A percentile compares a stretch with the other conserved stretches of the same genome.
phyloP scores from a whole-genome alignment of 345 rosid genomes.

The Rhodomyrtus tomentosa region DNA sequence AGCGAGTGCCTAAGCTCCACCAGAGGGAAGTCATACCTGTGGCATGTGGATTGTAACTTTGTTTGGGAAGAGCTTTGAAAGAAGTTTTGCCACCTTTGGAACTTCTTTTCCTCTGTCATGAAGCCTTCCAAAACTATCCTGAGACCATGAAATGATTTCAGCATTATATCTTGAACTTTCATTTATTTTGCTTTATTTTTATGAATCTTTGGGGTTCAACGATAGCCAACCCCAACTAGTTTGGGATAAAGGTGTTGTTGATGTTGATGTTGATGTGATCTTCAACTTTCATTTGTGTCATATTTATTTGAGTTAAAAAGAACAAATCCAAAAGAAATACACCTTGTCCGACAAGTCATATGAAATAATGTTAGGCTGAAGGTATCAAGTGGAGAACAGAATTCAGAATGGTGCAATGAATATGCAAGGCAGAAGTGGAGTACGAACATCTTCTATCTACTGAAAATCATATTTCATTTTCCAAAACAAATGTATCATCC shows the following conservation, averaged over 20 bases:
- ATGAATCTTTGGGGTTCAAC: too few species aligned
- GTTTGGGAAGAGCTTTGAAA: conserved; percentile 74
- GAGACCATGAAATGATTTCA: conserved; percentile 14
- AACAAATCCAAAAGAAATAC: not conserved
- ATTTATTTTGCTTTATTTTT: too few species aligned
- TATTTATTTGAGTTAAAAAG: not conserved
- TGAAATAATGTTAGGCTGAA: not conserved
- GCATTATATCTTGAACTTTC: not conserved
- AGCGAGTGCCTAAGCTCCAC: not conserved
- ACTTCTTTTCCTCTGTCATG: conserved; percentile 73
- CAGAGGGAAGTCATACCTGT: conserved; percentile 35
- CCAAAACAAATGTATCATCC: not conserved
- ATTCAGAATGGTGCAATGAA: not conserved
- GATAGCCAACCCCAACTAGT: too few species aligned
- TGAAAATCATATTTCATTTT: not conserved
- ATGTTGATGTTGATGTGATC: too few species aligned
- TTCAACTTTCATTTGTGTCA: not conserved
- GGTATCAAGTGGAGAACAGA: not conserved
- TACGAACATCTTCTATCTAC: not conserved
- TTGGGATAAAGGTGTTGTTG: too few species aligned
- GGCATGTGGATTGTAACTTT: conserved; percentile 86
- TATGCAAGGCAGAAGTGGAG: not conserved
- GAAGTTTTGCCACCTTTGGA: conserved; percentile 54
- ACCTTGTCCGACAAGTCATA: not conserved
- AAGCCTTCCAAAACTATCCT: conserved; percentile 78